Base-by-base conservation (phyloP, 2,329 filamentous ascomycete species). In the Geoglossum cookeanum region DNA sequence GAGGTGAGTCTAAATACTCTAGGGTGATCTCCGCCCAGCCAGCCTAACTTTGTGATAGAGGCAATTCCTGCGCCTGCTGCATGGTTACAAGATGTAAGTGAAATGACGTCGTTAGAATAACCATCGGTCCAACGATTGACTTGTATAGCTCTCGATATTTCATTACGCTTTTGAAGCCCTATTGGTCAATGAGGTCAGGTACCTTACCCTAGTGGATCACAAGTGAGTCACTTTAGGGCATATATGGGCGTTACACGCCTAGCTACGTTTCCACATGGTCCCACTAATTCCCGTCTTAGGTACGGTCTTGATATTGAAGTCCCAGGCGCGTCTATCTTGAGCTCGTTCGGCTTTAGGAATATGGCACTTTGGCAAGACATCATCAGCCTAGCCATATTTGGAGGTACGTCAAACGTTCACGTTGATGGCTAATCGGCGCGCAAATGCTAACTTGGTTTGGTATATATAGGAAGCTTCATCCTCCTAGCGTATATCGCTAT, bases 91-190 rank as follows among this genome's bases (percentile, higher is more conserved):
- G 81, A 79, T 55, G 80, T 84, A 72, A 72, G 78, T 75, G 60
- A 65, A 58, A 67, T 49, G 30, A 51, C n/a, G 39, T 35, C 11
- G 8, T 29, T 11, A 35, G 27, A 27, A 17, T 56, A 15, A 37
- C 39, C 17, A 17, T n/a, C 27, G 22, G 55, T 35, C 53, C 11
- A 22, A 22, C 58, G 29, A 58, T 33, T 7, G 42, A 13, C 32
- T 11, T 8, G 9, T 48, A 52, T 66, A 84, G 71, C 73, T 98
- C 7, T 96, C 90, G 1, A 98, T 98, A 61, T 98, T 98, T 78
- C 92, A 98, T 68, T 98, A 94, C 67, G 91, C 85, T 4, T 97
- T 97, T 64, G 92, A 98, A 74, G 86, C 87, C 1, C 78, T 98
- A 13, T 94, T 97, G 61, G 92, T 98, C 64, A 98, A 97, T 66